phyloP scores from a whole-genome alignment of 2,329 filamentous ascomycete genomes.

The Endoconidiophora laricicola region DNA sequence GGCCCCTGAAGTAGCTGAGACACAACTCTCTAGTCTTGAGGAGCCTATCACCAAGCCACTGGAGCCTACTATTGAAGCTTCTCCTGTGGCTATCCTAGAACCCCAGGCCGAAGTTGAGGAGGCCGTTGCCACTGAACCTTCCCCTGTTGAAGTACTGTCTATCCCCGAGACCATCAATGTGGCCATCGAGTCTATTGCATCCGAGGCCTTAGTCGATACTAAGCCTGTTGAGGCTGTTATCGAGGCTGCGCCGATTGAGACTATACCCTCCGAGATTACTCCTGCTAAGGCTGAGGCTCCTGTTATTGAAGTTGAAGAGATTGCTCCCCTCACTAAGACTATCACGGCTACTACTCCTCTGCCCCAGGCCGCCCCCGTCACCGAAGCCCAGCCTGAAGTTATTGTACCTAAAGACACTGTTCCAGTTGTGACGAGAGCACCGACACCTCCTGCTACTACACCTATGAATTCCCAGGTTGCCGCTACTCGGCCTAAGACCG shows the following conservation, averaged over 20 bases:
- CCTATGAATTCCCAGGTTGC: neutral
- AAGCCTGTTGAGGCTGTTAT: neutral
- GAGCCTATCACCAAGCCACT: neutral
- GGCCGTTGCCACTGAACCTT: neutral
- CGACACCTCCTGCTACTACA: neutral
- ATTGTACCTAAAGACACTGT: neutral
- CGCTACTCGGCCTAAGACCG: neutral
- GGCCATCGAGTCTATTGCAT: neutral
- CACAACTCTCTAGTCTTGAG: neutral
- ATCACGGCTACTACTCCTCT: neutral
- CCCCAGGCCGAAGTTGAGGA: neutral
- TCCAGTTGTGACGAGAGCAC: neutral
- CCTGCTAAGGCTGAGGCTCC: conserved; percentile 1
- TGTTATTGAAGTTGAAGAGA: neutral
- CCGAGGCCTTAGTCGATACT: neutral
- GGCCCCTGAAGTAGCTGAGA: neutral
- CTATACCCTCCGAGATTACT: neutral
- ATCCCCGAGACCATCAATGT: neutral
- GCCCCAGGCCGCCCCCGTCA: neutral
- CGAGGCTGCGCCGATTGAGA: neutral
- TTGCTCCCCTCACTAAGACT: neutral
- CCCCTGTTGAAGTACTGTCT: neutral
- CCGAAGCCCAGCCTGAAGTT: neutral
- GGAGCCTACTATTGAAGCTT: neutral
- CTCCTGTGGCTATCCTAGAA: no score